These are phyloP conservation scores for Tricholoma furcatifolium DNA, from an alignment of 768 basidiomycete genomes.

Conservation along the genomic window DNA sequence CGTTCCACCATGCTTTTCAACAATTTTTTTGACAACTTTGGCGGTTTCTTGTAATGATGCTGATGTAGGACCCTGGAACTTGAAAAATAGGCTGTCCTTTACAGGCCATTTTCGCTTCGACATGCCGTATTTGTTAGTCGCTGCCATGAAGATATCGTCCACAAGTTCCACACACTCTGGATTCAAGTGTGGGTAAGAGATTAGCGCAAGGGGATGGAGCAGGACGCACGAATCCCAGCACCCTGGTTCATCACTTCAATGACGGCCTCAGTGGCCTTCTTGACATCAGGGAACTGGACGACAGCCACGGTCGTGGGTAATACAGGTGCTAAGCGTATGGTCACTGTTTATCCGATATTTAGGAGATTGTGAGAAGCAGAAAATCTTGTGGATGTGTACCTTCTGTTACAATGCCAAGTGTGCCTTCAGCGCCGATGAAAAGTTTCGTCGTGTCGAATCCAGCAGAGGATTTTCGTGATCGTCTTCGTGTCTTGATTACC, in stretches of 20 bases:
- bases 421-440: conserved; percentile 80
- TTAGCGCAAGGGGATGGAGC: background rate
- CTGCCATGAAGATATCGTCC: conserved; percentile 68
- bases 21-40: conserved; percentile 53
- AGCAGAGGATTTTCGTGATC: conserved; percentile 81
- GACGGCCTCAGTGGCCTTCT: conserved; percentile 71
- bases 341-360: conserved; percentile 42
- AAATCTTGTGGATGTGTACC: conserved; percentile 31
- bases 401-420: conserved; percentile 89
- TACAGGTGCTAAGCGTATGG: conserved; percentile 77
- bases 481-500: conserved; percentile 83
- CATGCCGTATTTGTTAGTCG: conserved; percentile 55
- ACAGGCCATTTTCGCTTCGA: conserved; percentile 58
- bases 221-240: conserved; percentile 67
- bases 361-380: background rate
- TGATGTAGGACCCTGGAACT: conserved; percentile 73
- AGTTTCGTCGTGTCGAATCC: conserved; percentile 85
- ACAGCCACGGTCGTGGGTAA: conserved; percentile 82
- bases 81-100: conserved; percentile 79
- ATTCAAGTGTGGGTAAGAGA: too few relatives aligned
- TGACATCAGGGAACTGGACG: conserved; percentile 77
- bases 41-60: conserved; percentile 62
- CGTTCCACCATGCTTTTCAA: conserved; percentile 63
- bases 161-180: conserved; percentile 84
- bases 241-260: conserved; percentile 71